These are phyloP conservation scores for Chimonanthus praecox DNA, from an alignment of 164 flowering plant genomes.

Conservation along the genomic window DNA sequence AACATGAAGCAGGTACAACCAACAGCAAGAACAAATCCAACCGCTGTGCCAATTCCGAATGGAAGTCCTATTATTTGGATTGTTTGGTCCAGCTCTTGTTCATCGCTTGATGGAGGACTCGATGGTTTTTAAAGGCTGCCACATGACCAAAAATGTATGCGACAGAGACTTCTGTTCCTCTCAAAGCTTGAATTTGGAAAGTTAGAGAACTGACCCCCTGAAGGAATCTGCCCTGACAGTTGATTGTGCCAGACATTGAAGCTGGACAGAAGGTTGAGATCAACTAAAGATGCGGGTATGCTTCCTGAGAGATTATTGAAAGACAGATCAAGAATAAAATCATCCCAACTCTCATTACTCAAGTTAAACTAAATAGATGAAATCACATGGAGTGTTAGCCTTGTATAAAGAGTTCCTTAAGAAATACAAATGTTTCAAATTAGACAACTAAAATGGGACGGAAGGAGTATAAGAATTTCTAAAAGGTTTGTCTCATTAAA, in stretches of 20 bases:
- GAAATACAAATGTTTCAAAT: no score
- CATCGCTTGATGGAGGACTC: background rate
- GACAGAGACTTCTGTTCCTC: slow-evolving; percentile 52
- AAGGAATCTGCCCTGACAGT: slow-evolving; percentile 58
- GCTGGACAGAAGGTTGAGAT: slow-evolving; percentile 20
- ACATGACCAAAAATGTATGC: slow-evolving; percentile 6
- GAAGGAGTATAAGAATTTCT: no score
- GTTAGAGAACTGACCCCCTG: slow-evolving; percentile 61
- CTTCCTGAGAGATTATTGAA: slow-evolving; percentile 18
- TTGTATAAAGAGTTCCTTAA: no score
- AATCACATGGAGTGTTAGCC: no score
- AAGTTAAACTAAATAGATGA: no score
- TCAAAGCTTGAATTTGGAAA: slow-evolving; percentile 59
- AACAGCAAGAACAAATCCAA: slow-evolving; percentile 41
- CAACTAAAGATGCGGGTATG: slow-evolving; percentile 16
- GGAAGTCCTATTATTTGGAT: slow-evolving; percentile 27
- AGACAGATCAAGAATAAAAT: slow-evolving; percentile 18
- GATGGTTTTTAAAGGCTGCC: slow-evolving; percentile 22
- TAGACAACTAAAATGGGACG: no score
- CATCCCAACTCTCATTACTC: no score
- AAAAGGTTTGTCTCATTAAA: no score
- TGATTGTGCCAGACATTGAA: slow-evolving; percentile 64
- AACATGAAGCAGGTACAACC: background rate
- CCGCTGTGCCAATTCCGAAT: slow-evolving; percentile 44
- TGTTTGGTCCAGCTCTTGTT: background rate